These are phyloP conservation scores for Sequoia sempervirens DNA, from an alignment of 75 land plant genomes.

Conservation along the genomic window DNA sequence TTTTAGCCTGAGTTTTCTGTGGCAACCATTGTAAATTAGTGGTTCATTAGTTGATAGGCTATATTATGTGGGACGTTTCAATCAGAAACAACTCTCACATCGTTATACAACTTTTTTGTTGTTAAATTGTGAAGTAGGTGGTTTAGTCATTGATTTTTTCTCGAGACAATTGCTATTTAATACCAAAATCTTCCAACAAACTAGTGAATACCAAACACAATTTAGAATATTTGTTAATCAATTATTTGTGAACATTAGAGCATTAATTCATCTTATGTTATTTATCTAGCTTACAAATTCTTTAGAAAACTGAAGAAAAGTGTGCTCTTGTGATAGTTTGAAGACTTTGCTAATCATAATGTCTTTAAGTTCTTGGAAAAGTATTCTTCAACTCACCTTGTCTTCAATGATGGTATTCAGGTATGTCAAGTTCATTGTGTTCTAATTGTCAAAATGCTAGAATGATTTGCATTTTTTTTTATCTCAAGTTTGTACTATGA, in stretches of 20 bases:
- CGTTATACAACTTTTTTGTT: no score
- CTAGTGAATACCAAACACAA: no score
- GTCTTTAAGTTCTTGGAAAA: slow-evolving; percentile 82
- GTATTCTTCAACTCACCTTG: slow-evolving; percentile 73
- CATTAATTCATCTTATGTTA: neutral
- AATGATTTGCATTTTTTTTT: neutral
- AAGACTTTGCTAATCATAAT: no score
- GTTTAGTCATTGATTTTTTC: no score
- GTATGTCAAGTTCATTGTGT: slow-evolving; percentile 18
- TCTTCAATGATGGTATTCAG: slow-evolving; percentile 98
- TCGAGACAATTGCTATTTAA: no score
- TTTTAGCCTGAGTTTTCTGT: no score
- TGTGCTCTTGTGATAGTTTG: neutral
- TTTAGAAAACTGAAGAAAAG: neutral
- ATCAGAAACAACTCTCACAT: no score
- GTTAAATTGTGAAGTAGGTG: no score
- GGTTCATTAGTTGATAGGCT: no score
- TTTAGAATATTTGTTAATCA: neutral
- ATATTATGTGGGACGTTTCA: no score
- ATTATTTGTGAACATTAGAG: neutral
- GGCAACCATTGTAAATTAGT: no score
- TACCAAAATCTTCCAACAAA: no score
- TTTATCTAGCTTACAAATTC: neutral
- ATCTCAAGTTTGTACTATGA: neutral
- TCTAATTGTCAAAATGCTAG: neutral